Evolutionary conservation across 805 yeast genomes (phyloP).

Genomic region (Yamadazyma endophytica): DNA sequence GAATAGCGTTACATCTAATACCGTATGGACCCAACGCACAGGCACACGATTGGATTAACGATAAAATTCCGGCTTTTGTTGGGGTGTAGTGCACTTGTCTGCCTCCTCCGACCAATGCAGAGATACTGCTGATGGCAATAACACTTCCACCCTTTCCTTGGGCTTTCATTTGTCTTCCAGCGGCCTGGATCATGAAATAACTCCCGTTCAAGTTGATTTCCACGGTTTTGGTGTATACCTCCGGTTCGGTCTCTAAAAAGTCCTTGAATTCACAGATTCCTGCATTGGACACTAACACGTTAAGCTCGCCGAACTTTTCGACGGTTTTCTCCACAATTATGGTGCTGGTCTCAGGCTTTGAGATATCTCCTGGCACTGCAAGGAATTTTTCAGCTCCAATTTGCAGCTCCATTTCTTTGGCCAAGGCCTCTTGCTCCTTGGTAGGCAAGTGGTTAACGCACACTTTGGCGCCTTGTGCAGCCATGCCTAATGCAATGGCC

Average conservation of each 20-base stretch:
- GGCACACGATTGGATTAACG: slow-evolving; percentile 42
- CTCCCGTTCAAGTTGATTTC: slow-evolving; percentile 41
- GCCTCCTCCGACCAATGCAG: slow-evolving; percentile 45
- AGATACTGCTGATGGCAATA: slow-evolving; percentile 39
- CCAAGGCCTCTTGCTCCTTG: slow-evolving; percentile 13
- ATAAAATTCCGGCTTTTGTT: slow-evolving; percentile 43
- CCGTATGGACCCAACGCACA: slow-evolving; percentile 41
- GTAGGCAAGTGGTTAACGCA: slow-evolving; percentile 30
- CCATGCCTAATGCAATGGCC: slow-evolving; percentile 40
- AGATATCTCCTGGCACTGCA: slow-evolving; percentile 44
- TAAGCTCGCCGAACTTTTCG: slow-evolving; percentile 33
- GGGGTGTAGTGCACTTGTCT: slow-evolving; percentile 45
- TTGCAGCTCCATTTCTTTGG: slow-evolving; percentile 17
- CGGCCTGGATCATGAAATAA: slow-evolving; percentile 44
- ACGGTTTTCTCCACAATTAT: slow-evolving; percentile 27
- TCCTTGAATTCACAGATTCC: slow-evolving; percentile 41
- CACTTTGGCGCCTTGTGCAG: slow-evolving; percentile 39
- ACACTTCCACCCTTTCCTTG: slow-evolving; percentile 48
- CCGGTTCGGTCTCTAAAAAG: slow-evolving; percentile 38
- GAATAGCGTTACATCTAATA: slow-evolving; percentile 41
- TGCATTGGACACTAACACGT: slow-evolving; percentile 43
- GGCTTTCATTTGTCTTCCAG: slow-evolving; percentile 39
- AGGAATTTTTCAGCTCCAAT: slow-evolving; percentile 20
- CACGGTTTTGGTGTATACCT: slow-evolving; percentile 28
- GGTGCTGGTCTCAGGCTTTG: slow-evolving; percentile 32